Evolutionary conservation across 148 eudicot species (phyloP), one percentile per base, ranked within the genome.

Genomic region (Euryodendron excelsum): DNA sequence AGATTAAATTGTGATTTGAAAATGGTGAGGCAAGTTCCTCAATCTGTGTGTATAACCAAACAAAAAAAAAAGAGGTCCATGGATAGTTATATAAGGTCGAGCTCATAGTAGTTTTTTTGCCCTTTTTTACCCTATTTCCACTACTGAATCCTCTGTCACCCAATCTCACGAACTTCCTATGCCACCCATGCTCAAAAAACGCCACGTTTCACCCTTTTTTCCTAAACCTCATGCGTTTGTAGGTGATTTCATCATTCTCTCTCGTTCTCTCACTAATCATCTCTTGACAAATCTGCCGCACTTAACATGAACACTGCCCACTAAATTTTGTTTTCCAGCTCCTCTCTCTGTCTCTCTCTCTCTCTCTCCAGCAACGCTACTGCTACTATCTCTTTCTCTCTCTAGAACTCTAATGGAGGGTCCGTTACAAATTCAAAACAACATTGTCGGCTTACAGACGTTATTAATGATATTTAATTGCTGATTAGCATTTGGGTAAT

Each of bases 361-460:
- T 66, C 45, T 33, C 47, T 36, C 47, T 1, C 5, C 3, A 2
- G 45, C 45, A 41, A 3, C 45, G 9, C 45, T 41, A 9, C 44
- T 33, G 3, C 20, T 15, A 2, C 28, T 8, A 12, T 68, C 21
- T 1, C 74, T 53, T 72, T 72, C 76, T 72, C 62, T 72, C 76
- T 53, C 63, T 53, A 30, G 13, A 73, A 53, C 44, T 2, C 36
- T 1, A 7, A 30, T 50, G 74, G 60, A 33, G 27, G 72, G 80
- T 77, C 70, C 86, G 65, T 83, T 77, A 63, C 80, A 76, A 45
- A 75, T 77, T 72, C 83, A 60, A 80, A 56, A 34, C 69, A 72
- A 80, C 66, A 65, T 58, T 83, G 80, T 80, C 75, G 86, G 78
- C 82, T n/a, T 36, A 53, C 76, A 76, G 14, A 65, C 80, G 77